Base-by-base conservation (phyloP, 352 stramenopile genomes). In the Globisporangium middletonii region DNA sequence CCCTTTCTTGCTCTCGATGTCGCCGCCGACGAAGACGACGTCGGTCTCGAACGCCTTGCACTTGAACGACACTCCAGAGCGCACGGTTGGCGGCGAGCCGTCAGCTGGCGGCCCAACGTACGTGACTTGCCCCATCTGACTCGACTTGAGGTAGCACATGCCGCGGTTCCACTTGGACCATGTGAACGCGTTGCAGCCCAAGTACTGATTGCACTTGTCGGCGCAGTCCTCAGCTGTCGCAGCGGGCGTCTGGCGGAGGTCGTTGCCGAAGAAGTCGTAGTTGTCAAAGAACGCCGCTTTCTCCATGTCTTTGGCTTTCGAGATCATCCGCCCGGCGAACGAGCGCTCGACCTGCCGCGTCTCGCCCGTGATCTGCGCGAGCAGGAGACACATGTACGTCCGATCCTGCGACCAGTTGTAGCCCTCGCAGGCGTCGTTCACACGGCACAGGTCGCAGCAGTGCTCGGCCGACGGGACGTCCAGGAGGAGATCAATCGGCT, bases 261-360 rank as follows among this genome's bases (percentile, higher is more conserved):
- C 65, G 56, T 71, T 64, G 59, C 65, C 68, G 12, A 44, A 27
- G 59, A 65, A 73, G 55, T 69, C 59, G 54, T 64, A 61, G 45
- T 64, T 64, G 38, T 61, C 54, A 23, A 23, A 23, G 23, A 23
- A 23, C 23, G 23, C 0, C 23, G 23, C 0, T 0, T 23, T 23
- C 23, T 23, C 23, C 23, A 23, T 23, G 23, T 23, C 23, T 23
- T 23, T 23, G 23, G 23, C 23, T 23, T 23, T 23, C 23, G 23
- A 23, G 23, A 23, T 23, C 23, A 23, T 23, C 23, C 23, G 0
- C 0, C 23, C 23, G 0, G 23, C 23, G 23, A 23, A 23, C 23
- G 23, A 23, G 23, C 48, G 23, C 18, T 44, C 57, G 5, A 48
- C 23, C 23, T 42, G n/a, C 28, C 47, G 44, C 4, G 19, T n/a